Conservation (phyloP, 192 early-diverging fungal species). For the Pilobolus umbonatus region DNA sequence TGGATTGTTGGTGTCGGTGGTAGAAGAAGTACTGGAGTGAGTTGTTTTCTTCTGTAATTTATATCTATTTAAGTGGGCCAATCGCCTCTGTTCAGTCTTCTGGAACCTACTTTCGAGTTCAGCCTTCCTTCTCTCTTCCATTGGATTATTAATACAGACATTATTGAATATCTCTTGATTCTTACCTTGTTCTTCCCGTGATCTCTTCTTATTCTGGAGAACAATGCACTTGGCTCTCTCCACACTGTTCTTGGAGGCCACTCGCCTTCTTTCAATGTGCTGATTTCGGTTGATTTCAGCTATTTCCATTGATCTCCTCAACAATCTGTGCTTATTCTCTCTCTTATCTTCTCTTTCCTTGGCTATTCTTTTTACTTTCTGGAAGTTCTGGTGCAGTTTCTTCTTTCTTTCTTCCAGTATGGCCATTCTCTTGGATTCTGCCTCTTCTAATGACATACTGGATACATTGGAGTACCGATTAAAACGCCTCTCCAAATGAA, state of each 20-base stretch:
- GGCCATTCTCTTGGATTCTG: constrained; percentile 20
- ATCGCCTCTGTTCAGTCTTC: constrained; percentile 5
- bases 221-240: constrained; percentile 22
- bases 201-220: constrained; percentile 4
- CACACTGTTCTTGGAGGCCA: constrained; percentile 15
- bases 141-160: background rate
- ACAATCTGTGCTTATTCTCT: constrained; percentile 1
- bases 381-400: constrained; percentile 15
- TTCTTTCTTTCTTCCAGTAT: constrained; percentile 16
- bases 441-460: background rate
- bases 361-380: constrained; percentile 15
- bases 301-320: constrained; percentile 9
- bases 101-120: constrained; percentile 11
- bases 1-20: too few species aligned
- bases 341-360: constrained; percentile 5
- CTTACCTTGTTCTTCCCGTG: constrained; percentile 16
- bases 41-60: background rate
- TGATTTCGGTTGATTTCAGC: constrained; percentile 19
- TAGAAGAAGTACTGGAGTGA: background rate
- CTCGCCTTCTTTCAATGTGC: constrained; percentile 17
- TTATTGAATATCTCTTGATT: background rate
- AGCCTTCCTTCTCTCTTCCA: constrained; percentile 4
- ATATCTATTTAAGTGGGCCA: constrained; percentile 10
- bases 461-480: constrained; percentile 10
- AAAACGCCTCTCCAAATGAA: constrained; percentile 25